These are phyloP conservation scores for Westerdykella sp. DNA, from an alignment of 2,329 filamentous ascomycete genomes.

Conservation along the genomic window DNA sequence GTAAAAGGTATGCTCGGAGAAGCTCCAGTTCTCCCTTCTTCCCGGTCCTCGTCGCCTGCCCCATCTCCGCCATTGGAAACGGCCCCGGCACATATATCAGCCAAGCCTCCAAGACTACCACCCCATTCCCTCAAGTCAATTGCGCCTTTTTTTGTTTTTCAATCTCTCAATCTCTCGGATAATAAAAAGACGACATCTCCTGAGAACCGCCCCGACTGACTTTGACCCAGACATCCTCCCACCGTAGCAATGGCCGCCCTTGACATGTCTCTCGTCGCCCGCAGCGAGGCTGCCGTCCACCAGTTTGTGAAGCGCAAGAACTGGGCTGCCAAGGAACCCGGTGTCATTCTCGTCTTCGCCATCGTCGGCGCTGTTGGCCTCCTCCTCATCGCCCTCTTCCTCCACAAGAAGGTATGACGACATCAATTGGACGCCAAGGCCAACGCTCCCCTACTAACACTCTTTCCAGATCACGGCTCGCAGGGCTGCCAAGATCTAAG, in stretches of 20 bases:
- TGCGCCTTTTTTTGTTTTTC: background rate
- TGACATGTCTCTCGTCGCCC: constrained; percentile 32
- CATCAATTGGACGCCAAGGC: background rate
- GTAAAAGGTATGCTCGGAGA: constrained; percentile 29
- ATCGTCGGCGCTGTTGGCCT: constrained; percentile 53
- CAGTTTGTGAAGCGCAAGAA: constrained; percentile 50
- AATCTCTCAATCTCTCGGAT: background rate
- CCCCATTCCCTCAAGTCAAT: constrained; percentile 1
- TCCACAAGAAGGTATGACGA: constrained; percentile 40
- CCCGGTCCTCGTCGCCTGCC: too few relatives aligned
- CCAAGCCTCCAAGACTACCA: constrained; percentile 9
- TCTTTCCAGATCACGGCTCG: constrained; percentile 6
- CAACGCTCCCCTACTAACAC: too few relatives aligned
- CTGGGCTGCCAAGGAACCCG: constrained; percentile 53
- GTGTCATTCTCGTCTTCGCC: constrained; percentile 57
- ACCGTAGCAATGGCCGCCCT: constrained; percentile 34
- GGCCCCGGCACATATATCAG: constrained; percentile 2
- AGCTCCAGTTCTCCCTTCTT: constrained; percentile 1
- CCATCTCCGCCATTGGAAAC: constrained; percentile 10
- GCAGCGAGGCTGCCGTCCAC: constrained; percentile 33
- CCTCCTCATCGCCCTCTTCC: constrained; percentile 47
- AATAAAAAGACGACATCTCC: background rate
- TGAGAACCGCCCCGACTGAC: constrained; percentile 5
- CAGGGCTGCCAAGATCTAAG: constrained; percentile 5
- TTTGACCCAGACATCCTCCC: constrained; percentile 14